Percentiles rank a stretch among this genome's conserved stretches.
Conservation (phyloP, 257 asterid species). For the Cynanchum wilfordii region DNA sequence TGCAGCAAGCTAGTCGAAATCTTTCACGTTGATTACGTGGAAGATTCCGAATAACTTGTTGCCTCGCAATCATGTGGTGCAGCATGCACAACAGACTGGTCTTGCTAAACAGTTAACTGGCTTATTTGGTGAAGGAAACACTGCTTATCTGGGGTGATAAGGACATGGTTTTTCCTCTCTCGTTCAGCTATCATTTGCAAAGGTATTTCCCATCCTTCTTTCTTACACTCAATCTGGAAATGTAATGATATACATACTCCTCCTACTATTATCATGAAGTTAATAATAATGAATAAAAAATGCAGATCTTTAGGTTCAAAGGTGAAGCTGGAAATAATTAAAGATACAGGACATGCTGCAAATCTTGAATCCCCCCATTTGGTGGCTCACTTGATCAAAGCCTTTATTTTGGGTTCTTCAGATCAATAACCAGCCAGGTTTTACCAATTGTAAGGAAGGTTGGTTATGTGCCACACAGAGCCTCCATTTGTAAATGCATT, state of each 20-base stretch:
- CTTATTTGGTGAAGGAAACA: constrained; percentile 39
- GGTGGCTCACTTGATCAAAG: constrained; percentile 41
- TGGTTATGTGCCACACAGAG: background rate
- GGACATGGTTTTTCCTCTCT: constrained; percentile 57
- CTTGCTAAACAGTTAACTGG: background rate
- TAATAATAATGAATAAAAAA: background rate
- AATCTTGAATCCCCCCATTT: constrained; percentile 46
- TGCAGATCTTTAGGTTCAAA: constrained; percentile 50
- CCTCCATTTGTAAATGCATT: background rate
- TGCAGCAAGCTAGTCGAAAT: too few species aligned
- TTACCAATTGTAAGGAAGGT: background rate
- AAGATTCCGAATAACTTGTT: too few species aligned
- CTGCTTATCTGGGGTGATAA: constrained; percentile 69
- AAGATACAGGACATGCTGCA: constrained; percentile 63
- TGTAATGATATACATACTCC: background rate
- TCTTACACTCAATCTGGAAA: background rate
- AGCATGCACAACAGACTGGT: background rate
- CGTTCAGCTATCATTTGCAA: constrained; percentile 45
- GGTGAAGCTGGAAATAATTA: constrained; percentile 45
- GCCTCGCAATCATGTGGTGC: too few species aligned
- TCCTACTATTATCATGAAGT: background rate
- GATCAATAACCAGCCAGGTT: background rate
- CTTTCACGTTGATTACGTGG: too few species aligned
- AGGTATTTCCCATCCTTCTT: constrained; percentile 27
- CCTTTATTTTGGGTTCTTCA: constrained; percentile 23